Conservation (phyloP, 2,329 filamentous ascomycete genomes). For the Colletotrichum spinosum region DNA sequence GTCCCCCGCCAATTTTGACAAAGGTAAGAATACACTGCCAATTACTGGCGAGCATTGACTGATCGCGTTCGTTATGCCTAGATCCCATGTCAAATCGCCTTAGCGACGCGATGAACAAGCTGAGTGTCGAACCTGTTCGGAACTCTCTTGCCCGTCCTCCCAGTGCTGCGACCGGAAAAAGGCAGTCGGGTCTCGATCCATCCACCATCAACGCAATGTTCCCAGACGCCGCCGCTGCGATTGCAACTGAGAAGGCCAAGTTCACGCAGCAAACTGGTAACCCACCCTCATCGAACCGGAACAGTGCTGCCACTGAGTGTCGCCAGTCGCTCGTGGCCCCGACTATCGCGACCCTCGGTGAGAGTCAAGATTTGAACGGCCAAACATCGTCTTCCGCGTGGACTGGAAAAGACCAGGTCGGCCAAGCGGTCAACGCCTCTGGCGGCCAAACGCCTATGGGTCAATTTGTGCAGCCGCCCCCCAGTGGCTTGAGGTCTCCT, state of each 20-base stretch:
- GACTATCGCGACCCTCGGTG: conserved; percentile 77
- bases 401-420: conserved; percentile 63
- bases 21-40: conserved; percentile 70
- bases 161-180: conserved; percentile 82
- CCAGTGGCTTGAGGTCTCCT: conserved; percentile 82
- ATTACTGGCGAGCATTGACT: conserved; percentile 38
- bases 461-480: conserved; percentile 88
- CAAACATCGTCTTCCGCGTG: conserved; percentile 85
- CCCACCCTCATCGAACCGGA: conserved; percentile 89
- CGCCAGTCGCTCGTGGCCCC: conserved; percentile 80
- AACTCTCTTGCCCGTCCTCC: conserved; percentile 88
- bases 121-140: conserved; percentile 87
- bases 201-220: conserved; percentile 99
- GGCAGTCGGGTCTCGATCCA: conserved; percentile 93
- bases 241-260: conserved; percentile 97
- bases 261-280: conserved; percentile 96
- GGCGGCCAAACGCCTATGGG: conserved; percentile 89
- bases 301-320: conserved; percentile 84
- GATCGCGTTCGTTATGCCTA: conserved; percentile 50
- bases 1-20: conserved; percentile 96
- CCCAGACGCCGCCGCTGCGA: conserved; percentile 96
- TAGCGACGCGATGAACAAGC: conserved; percentile 95
- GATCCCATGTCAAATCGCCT: conserved; percentile 97
- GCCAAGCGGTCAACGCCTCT: conserved; percentile 76
- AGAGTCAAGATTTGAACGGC: conserved; percentile 68